These are phyloP conservation scores for Geranium brycei DNA, from an alignment of 345 rosid genomes.

Conservation along the genomic window DNA sequence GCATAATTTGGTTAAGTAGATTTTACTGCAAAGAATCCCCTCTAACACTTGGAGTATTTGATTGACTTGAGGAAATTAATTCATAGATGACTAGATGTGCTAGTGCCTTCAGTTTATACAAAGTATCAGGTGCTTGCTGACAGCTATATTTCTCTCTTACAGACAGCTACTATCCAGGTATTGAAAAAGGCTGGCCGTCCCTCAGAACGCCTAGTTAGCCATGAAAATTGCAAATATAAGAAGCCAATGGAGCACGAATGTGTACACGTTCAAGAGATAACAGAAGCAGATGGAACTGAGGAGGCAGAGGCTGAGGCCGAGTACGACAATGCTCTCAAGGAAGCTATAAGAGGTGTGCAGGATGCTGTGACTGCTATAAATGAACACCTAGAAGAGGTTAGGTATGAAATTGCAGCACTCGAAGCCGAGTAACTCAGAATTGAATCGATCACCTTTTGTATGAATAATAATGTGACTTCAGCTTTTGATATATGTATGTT, in stretches of 20 bases:
- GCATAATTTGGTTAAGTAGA: too few relatives aligned
- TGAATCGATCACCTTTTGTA: too few relatives aligned
- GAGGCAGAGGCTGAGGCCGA: slow-evolving; percentile 86
- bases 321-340: slow-evolving; percentile 67
- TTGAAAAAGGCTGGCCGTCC: slow-evolving; percentile 82
- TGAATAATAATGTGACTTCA: too few relatives aligned
- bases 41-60: too few relatives aligned
- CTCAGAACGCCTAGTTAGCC: slow-evolving; percentile 61
- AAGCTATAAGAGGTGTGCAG: slow-evolving; percentile 83
- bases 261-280: slow-evolving; percentile 73
- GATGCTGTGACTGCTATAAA: slow-evolving; percentile 71
- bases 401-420: slow-evolving; percentile 66
- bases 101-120: too few relatives aligned
- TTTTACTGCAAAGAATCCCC: too few relatives aligned
- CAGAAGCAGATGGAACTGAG: slow-evolving; percentile 74
- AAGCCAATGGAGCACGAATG: slow-evolving; percentile 67
- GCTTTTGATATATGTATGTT: too few relatives aligned
- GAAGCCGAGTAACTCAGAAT: slow-evolving; percentile 22
- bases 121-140: neutral
- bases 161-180: slow-evolving; percentile 81
- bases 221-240: slow-evolving; percentile 57
- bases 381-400: slow-evolving; percentile 66
- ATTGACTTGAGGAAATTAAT: too few relatives aligned
- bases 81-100: too few relatives aligned
- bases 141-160: neutral